These are phyloP conservation scores for Candida sojae DNA, from an alignment of 1,139 yeast species.

Conservation along the genomic window DNA sequence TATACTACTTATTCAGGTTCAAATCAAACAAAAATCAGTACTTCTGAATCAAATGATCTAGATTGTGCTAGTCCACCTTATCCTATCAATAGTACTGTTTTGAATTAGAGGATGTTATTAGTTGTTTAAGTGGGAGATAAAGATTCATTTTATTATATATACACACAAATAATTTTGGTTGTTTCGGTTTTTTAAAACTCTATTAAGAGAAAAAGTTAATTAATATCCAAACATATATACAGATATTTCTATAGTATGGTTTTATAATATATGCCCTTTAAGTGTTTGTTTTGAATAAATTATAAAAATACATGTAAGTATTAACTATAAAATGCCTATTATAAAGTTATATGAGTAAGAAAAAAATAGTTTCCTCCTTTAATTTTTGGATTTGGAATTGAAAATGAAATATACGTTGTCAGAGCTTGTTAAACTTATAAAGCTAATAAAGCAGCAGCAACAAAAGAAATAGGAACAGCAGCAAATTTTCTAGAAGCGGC, in stretches of 20 bases:
- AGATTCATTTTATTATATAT: background rate
- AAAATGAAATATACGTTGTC: too few relatives aligned
- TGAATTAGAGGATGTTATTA: background rate
- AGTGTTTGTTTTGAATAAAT: background rate
- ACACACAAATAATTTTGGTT: background rate
- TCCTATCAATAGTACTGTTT: background rate
- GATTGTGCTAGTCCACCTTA: background rate
- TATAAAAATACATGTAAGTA: background rate
- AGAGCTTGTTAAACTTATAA: constrained; percentile 28
- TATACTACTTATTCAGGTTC: background rate
- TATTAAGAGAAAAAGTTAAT: background rate
- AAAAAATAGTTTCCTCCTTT: background rate
- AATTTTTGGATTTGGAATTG: too few relatives aligned
- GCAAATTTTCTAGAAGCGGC: constrained; percentile 36
- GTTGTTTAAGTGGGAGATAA: too few relatives aligned
- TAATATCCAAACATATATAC: background rate
- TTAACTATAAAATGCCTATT: background rate
- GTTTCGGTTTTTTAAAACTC: background rate
- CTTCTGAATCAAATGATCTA: background rate
- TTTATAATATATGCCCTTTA: background rate
- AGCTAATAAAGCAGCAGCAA: constrained; percentile 56
- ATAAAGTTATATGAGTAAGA: background rate
- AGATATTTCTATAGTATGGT: background rate
- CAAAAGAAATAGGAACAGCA: constrained; percentile 52
- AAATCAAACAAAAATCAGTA: background rate